phyloP scores from a whole-genome alignment of 2,329 filamentous ascomycete species.

The Trichoderma atroviride region DNA sequence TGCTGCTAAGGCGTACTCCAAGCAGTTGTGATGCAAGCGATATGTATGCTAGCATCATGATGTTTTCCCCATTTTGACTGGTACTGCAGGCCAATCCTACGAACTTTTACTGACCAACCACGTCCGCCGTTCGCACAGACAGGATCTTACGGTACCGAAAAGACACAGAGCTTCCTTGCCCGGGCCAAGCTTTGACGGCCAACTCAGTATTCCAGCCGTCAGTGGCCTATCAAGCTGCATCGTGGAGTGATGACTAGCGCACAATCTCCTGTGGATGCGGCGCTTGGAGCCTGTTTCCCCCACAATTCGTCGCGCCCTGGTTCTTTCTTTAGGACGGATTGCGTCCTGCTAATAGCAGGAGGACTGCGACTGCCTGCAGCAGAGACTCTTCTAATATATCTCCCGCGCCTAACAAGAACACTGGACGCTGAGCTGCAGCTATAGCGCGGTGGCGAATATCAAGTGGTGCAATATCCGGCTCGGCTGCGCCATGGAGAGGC shows the following conservation, averaged over 20 bases:
- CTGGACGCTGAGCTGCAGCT: constrained; percentile 10
- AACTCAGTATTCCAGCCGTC: constrained; percentile 18
- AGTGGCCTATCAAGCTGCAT: constrained; percentile 25
- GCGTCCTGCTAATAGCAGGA: too few relatives aligned
- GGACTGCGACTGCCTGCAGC: not conserved
- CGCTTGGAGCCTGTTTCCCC: constrained; percentile 13
- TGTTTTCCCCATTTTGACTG: constrained; percentile 3
- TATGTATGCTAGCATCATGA: constrained; percentile 7
- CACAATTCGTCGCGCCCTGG: constrained; percentile 18
- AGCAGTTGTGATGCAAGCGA: constrained; percentile 11
- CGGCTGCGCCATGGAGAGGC: not conserved
- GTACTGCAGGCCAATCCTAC: not conserved
- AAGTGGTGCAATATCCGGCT: constrained; percentile 7
- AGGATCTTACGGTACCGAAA: not conserved
- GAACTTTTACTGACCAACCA: constrained; percentile 20
- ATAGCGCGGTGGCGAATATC: constrained; percentile 15
- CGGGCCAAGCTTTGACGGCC: constrained; percentile 8
- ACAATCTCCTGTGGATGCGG: constrained; percentile 14
- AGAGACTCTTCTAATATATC: not conserved
- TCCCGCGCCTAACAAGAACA: not conserved
- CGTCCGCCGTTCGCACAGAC: not conserved
- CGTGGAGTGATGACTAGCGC: constrained; percentile 20
- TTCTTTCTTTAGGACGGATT: not conserved
- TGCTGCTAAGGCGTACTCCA: not conserved
- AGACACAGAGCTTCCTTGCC: constrained; percentile 4